Evolutionary conservation across 2,329 filamentous ascomycete species (phyloP).

Genomic region (Calonectria fujianensis): DNA sequence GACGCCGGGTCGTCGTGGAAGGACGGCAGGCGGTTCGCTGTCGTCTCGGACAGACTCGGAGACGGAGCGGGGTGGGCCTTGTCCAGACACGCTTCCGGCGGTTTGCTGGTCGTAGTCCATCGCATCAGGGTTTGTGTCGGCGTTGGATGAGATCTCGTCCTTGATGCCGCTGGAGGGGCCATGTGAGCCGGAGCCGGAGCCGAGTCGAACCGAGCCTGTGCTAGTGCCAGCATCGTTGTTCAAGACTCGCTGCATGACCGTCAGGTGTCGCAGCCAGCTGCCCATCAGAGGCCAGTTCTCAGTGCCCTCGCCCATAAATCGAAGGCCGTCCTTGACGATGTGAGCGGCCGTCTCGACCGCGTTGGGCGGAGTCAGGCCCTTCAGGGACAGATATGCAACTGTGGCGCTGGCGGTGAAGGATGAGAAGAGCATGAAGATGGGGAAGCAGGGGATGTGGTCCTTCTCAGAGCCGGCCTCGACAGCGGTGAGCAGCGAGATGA

Average conservation of each 20-base stretch:
- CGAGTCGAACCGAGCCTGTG: conserved; percentile 59
- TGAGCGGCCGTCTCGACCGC: conserved; percentile 74
- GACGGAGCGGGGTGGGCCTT: conserved; percentile 60
- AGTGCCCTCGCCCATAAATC: conserved; percentile 75
- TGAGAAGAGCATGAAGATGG: conserved; percentile 78
- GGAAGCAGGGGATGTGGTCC: conserved; percentile 75
- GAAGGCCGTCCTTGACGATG: conserved; percentile 75
- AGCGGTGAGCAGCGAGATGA: conserved; percentile 73
- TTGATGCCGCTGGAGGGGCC: conserved; percentile 62
- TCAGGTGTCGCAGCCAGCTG: conserved; percentile 76
- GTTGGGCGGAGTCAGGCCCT: conserved; percentile 74
- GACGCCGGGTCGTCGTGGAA: conserved; percentile 71
- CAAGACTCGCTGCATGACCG: conserved; percentile 77
- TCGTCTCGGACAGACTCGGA: conserved; percentile 67
- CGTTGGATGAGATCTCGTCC: conserved; percentile 73
- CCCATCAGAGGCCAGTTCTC: conserved; percentile 76
- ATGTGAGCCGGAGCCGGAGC: conserved; percentile 56
- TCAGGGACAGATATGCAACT: conserved; percentile 77
- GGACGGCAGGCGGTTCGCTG: conserved; percentile 71
- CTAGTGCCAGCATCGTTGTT: conserved; percentile 68
- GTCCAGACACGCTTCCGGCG: conserved; percentile 49
- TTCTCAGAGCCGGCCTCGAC: conserved; percentile 75
- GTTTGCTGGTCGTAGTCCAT: conserved; percentile 75
- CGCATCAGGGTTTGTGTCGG: conserved; percentile 72
- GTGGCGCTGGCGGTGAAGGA: conserved; percentile 77